Evolutionary conservation across 2,329 filamentous ascomycete species (phyloP), one percentile per base, ranked within the genome.

Genomic region (Penicillium sp.): DNA sequence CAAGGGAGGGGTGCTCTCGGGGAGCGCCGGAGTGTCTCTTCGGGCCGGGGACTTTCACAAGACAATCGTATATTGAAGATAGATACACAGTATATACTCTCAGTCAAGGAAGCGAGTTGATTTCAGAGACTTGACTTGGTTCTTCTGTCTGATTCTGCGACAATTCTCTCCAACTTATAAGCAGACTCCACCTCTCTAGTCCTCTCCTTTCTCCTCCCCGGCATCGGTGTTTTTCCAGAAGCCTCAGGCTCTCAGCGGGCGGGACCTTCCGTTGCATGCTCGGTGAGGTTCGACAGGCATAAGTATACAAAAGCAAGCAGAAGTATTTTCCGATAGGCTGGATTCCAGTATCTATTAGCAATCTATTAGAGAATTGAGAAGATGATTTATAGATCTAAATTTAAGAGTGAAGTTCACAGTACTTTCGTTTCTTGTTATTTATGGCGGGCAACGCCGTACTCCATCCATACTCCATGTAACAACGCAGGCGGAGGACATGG

Each of bases 11-110:
- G 53, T 49, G 67, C 38, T 23, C 47, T 63, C 61, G 66, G 66
- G 57, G 60, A 62, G 66, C 60, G 58, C 64, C 64, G 65, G 64
- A 58, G 54, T 45, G 44, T 54, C 54, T 52, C 38, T 47, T 61
- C 54, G 35, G 45, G 44, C 51, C 57, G 23, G 26, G 46, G 53
- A 41, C 45, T 56, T 56, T 48, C 44, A 56, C 54, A 56, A 29
- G 54, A 48, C 35, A 41, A 41, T 41, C 11, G 35, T 41, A 9
- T 41, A 15, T 15, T 13, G 11, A 5, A 41, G 35, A 29, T 8
- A n/a, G 30, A 26, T 29, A 44, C 8, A 41, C 8, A 41, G 13
- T 55, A 38, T 55, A 55, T 55, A 13, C 23, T 21, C 46, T 48
- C 23, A 9, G 46, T 48, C 46, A 29, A 48, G 21, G 15, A 23